Conservation (phyloP, 768 basidiomycete species). For the Daedalea quercina region DNA sequence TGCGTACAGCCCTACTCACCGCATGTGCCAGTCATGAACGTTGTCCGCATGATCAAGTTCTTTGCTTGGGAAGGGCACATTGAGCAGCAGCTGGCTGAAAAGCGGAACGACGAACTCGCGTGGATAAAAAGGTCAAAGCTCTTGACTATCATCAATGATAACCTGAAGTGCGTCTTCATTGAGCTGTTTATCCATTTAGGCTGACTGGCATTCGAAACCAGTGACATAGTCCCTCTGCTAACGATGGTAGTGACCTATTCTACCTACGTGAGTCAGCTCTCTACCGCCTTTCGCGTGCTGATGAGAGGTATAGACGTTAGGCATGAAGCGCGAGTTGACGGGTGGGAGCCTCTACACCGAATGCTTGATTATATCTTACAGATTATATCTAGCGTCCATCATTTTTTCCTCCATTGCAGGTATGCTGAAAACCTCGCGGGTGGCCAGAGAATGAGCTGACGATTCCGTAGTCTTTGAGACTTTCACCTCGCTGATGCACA, state of each 20-base stretch:
- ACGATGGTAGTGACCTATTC: neutral
- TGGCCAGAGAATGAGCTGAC: slow-evolving; percentile 22
- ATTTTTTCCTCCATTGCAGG: slow-evolving; percentile 30
- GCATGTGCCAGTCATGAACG: slow-evolving; percentile 20
- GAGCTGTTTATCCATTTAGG: neutral
- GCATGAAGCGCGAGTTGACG: too few relatives aligned
- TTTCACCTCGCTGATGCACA: slow-evolving; percentile 48
- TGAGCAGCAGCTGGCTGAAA: slow-evolving; percentile 42
- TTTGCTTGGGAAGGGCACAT: slow-evolving; percentile 40
- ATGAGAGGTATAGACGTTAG: too few relatives aligned
- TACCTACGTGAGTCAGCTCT: neutral
- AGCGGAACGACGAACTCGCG: slow-evolving; percentile 53
- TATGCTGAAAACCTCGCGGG: slow-evolving; percentile 4
- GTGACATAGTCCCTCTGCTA: neutral
- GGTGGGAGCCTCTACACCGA: too few relatives aligned
- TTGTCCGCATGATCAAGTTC: slow-evolving; percentile 39
- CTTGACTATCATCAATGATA: slow-evolving; percentile 36
- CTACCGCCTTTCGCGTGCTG: neutral
- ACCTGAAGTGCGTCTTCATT: slow-evolving; percentile 30
- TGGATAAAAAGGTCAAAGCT: slow-evolving; percentile 48
- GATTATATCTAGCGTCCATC: slow-evolving; percentile 18
- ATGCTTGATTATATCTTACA: too few relatives aligned
- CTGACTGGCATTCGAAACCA: too few relatives aligned
- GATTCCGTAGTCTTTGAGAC: slow-evolving; percentile 30
- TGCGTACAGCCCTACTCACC: neutral